These are phyloP conservation scores for Fusarium odoratissimum DNA, from an alignment of 2,329 filamentous ascomycete genomes.

Conservation along the genomic window DNA sequence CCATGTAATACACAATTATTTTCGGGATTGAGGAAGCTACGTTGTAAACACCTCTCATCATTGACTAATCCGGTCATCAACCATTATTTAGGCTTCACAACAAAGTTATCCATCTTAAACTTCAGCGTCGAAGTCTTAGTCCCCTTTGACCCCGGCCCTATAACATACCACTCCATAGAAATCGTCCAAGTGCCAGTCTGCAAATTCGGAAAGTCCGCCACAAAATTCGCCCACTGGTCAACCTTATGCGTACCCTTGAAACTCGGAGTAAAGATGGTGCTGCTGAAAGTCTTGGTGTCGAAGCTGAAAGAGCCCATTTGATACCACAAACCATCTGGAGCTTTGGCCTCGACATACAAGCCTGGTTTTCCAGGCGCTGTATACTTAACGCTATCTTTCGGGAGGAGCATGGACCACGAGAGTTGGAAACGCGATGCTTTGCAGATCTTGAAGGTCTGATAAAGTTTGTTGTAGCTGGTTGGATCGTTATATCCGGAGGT, in stretches of 20 bases:
- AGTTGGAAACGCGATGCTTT: background rate
- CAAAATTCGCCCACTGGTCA: background rate
- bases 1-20: too few relatives aligned
- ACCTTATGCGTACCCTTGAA: background rate
- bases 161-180: constrained; percentile 8
- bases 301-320: background rate
- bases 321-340: background rate
- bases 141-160: background rate
- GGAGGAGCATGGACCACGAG: constrained; percentile 4
- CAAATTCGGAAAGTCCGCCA: background rate
- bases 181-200: constrained; percentile 7
- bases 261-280: background rate
- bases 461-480: background rate
- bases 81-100: background rate
- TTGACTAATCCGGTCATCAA: too few relatives aligned
- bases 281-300: background rate
- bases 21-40: rapidly evolving
- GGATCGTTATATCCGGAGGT: background rate
- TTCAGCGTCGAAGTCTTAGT: background rate
- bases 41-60: background rate
- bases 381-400: background rate
- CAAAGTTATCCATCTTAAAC: constrained; percentile 7
- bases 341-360: background rate
- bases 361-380: background rate
- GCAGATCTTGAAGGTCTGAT: constrained; percentile 6